Base-by-base conservation (phyloP, 441 rosid species). In the Croton laevigatus region DNA sequence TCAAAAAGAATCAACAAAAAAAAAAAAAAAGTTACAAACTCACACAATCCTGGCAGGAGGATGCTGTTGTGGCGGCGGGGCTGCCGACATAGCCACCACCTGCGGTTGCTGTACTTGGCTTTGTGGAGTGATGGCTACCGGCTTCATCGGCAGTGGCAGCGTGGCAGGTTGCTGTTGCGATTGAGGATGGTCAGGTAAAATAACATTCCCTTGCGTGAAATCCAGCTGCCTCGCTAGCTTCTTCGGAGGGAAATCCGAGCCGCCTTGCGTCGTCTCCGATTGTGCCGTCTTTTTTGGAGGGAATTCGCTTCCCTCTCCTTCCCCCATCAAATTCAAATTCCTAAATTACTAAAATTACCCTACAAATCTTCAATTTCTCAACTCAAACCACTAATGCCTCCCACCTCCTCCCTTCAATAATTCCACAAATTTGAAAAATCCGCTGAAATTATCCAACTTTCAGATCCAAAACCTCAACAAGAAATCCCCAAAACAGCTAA, bases 191-290 rank as follows among this genome's bases (percentile, higher is more conserved):
- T 89, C 89, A 10, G 90, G 89, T 45, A 82, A 76, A 60, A 62
- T 82, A 77, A 59, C 79, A 59, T 69, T 73, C 57, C 74, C 78
- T 80, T 65, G 67, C 27, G 89, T 84, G 85, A 88, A 88, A 88
- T 90, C 98, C 62, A 88, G 89, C 86, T 89, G 96, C 78, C 92
- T 82, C 7, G 89, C 89, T 14, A 85, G 75, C 77, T 79, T 79
- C 74, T 84, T 87, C 12, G 82, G 73, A 53, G 88, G 82, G 45
- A 81, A 78, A 70, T 79, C 87, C 68, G 59, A 73, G 40, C 65
- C 54, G 71, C 38, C 70, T 20, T 67, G 70, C 20, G 51, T 54
- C 20, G 51, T 54, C 17, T 79, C 88, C 70, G 85, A 72, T 71
- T 72, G 85, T 32, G 61, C 81, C 40, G n/a, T 40, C 81, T 82